Conservation (phyloP, 306 rosid species). For the Argentina anserina region DNA sequence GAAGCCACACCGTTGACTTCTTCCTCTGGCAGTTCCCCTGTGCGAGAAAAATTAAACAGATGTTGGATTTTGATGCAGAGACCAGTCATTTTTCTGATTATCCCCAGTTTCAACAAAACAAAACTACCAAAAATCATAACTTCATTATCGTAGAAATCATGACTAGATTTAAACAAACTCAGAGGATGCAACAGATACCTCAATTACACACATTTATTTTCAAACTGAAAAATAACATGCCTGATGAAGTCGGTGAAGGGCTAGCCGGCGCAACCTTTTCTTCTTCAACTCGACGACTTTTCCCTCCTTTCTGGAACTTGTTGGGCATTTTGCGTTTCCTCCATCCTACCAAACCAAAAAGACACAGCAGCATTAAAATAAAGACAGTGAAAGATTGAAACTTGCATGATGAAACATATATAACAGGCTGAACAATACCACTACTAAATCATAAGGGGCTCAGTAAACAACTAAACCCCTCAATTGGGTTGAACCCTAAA, state of each 20-base stretch:
- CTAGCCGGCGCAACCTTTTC: conserved; percentile 5
- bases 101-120: neutral
- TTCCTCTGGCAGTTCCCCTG: conserved; percentile 21
- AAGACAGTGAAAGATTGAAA: neutral
- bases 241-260: conserved; percentile 27
- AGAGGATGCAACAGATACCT: neutral
- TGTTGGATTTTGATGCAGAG: neutral
- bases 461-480: neutral
- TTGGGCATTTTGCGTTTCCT: conserved; percentile 22
- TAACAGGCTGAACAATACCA: neutral
- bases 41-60: neutral
- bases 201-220: neutral
- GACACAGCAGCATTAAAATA: neutral
- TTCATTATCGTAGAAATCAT: neutral
- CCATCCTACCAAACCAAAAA: conserved; percentile 6
- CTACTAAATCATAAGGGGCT: neutral
- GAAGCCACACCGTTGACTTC: conserved; percentile 13
- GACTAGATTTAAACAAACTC: neutral
- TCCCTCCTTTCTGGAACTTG: conserved; percentile 10
- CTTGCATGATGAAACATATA: neutral
- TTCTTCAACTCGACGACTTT: conserved; percentile 19
- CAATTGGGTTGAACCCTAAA: neutral
- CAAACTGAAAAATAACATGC: conserved; percentile 14
- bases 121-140: neutral
- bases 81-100: neutral